Conservation (phyloP, 1,284 basidiomycete genomes). For the Cerioporus squamosus region DNA sequence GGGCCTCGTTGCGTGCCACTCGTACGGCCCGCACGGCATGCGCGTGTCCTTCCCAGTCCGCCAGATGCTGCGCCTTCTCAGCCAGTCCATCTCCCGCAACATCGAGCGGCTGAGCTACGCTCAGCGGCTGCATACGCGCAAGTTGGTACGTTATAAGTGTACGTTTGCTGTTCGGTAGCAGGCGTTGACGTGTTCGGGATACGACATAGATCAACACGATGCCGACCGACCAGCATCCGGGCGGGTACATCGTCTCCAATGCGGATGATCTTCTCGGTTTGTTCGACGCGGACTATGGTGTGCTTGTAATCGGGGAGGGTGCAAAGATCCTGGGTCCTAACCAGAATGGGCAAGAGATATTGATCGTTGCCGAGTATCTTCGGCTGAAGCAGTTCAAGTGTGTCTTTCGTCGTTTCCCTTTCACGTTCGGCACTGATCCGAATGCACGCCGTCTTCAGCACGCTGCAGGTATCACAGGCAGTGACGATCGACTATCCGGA, state of each 20-base stretch:
- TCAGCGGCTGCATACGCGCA: conserved; percentile 77
- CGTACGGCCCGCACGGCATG: conserved; percentile 80
- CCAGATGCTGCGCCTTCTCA: conserved; percentile 82
- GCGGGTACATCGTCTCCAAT: conserved; percentile 87
- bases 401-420: conserved; percentile 29
- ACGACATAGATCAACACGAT: conserved; percentile 75
- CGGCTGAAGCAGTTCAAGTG: conserved; percentile 77
- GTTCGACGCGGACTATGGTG: conserved; percentile 87
- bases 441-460: conserved; percentile 27
- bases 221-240: conserved; percentile 73
- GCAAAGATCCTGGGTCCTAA: conserved; percentile 86
- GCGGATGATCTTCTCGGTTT: conserved; percentile 83
- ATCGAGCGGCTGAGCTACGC: conserved; percentile 86
- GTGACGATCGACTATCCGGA: conserved; percentile 80
- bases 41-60: conserved; percentile 85
- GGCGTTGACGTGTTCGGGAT: conserved; percentile 12
- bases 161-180: background rate
- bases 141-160: conserved; percentile 50
- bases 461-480: conserved; percentile 72
- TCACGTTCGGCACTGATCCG: background rate
- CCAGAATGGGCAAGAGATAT: conserved; percentile 83
- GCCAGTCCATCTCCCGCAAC: conserved; percentile 84
- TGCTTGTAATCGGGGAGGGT: conserved; percentile 85
- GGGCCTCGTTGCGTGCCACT: conserved; percentile 87
- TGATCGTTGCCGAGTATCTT: conserved; percentile 87